phyloP scores from a whole-genome alignment of 2,329 filamentous ascomycete species.

The Botrytis pseudocinerea region DNA sequence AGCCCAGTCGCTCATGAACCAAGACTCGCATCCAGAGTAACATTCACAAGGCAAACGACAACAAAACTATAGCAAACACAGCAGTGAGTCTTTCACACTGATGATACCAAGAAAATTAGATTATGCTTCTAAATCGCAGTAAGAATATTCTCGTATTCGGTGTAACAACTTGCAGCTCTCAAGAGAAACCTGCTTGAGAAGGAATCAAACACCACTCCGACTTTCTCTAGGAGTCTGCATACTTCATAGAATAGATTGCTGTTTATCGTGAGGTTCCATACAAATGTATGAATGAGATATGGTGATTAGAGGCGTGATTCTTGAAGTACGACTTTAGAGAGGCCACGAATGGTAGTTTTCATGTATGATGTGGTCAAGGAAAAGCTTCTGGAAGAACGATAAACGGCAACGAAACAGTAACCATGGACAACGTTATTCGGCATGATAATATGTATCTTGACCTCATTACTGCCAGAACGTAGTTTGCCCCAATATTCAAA shows the following conservation, averaged over 20 bases:
- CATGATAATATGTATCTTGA: neutral
- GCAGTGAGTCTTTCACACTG: rapidly evolving
- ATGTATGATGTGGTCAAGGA: neutral
- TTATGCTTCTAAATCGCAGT: neutral
- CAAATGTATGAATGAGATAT: too few relatives aligned
- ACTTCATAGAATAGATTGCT: neutral
- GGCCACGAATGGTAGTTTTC: neutral
- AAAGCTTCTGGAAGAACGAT: neutral
- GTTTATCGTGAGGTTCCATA: too few relatives aligned
- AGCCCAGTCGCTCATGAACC: neutral
- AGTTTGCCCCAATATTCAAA: neutral
- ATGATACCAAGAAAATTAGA: neutral
- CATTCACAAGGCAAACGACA: neutral
- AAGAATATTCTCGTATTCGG: neutral
- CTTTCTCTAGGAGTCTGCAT: neutral
- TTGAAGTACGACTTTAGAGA: neutral
- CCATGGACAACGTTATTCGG: neutral
- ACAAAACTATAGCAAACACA: neutral
- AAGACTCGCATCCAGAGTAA: neutral
- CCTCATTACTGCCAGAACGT: neutral
- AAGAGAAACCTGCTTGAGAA: neutral
- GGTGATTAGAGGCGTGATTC: too few relatives aligned
- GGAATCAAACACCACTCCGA: neutral
- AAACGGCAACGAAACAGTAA: neutral
- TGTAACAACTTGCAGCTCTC: neutral